Evolutionary conservation across 495 filamentous ascomycete species (phyloP).

Genomic region (Penicillium flavigenum): DNA sequence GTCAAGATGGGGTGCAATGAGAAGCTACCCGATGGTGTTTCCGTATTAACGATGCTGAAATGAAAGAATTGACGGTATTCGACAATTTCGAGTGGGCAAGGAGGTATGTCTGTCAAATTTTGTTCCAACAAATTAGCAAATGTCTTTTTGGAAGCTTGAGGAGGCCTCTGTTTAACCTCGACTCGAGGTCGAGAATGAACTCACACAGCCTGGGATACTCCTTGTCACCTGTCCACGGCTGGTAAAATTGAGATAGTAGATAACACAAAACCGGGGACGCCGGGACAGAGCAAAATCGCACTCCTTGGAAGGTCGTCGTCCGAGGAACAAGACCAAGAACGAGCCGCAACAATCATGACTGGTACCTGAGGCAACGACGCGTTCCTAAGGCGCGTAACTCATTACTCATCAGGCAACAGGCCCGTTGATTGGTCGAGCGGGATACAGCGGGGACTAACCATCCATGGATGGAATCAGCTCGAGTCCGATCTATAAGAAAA

Average conservation of each 20-base stretch:
- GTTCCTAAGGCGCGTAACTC: conserved; percentile 13
- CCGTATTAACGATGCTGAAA: background rate
- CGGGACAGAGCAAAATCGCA: conserved; percentile 13
- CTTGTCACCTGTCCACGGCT: conserved; percentile 13
- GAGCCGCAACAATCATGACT: conserved; percentile 20
- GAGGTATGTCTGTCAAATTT: conserved; percentile 9
- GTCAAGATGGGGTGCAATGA: conserved; percentile 2
- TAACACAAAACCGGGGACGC: conserved; percentile 13
- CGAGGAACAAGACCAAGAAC: conserved; percentile 36
- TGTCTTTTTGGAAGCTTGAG: background rate
- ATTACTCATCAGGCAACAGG: conserved; percentile 15
- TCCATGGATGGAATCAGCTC: background rate
- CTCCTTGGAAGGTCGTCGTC: conserved; percentile 35
- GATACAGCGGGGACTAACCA: conserved; percentile 1
- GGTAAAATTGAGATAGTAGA: conserved; percentile 7
- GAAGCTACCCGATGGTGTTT: background rate
- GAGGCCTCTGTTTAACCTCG: conserved; percentile 11
- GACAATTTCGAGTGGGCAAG: background rate
- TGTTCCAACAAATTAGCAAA: conserved; percentile 1
- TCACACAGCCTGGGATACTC: conserved; percentile 16
- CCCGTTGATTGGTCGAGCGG: conserved; percentile 16
- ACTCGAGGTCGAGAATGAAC: conserved; percentile 7
- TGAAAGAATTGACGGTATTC: background rate
- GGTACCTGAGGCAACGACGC: conserved; percentile 28
- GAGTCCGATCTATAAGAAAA: conserved; percentile 2